phyloP scores from a whole-genome alignment of 2,329 filamentous ascomycete genomes.

The Phialocephala sp. region DNA sequence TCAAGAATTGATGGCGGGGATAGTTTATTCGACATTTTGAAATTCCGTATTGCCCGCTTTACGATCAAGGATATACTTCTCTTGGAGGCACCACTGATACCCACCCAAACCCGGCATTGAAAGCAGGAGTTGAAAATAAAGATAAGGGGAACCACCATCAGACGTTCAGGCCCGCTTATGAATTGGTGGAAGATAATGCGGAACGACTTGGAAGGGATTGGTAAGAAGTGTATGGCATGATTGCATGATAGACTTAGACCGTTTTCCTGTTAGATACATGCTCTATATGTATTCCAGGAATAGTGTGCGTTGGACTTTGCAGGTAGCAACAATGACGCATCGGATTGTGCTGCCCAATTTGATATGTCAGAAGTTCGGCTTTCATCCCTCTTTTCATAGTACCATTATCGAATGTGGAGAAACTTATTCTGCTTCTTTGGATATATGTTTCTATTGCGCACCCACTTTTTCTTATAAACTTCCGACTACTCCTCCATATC shows the following conservation, averaged over 20 bases:
- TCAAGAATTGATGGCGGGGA: background rate
- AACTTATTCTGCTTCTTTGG: background rate
- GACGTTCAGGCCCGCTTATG: slow-evolving; percentile 74
- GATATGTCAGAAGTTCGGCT: background rate
- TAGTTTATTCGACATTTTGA: slow-evolving; percentile 81
- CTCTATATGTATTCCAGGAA: background rate
- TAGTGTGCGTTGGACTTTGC: background rate
- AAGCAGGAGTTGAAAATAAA: slow-evolving; percentile 39
- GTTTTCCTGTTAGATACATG: background rate
- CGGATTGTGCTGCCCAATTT: background rate
- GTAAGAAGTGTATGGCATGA: slow-evolving; percentile 36
- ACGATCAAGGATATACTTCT: slow-evolving; percentile 89
- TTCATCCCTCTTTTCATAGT: background rate
- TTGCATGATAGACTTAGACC: slow-evolving; percentile 23
- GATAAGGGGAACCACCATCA: slow-evolving; percentile 43
- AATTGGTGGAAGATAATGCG: slow-evolving; percentile 74
- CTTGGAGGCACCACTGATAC: slow-evolving; percentile 92
- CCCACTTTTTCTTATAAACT: background rate
- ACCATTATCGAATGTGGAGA: background rate
- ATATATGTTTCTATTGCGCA: background rate
- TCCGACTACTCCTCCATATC: background rate
- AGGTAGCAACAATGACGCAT: background rate
- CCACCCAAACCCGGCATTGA: slow-evolving; percentile 81
- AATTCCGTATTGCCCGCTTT: slow-evolving; percentile 85
- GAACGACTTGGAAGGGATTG: slow-evolving; percentile 78